A percentile compares a stretch with the other conserved stretches of the same genome.
Conservation (phyloP, 78 protist genomes). For the Dictyostelium citrinum region DNA sequence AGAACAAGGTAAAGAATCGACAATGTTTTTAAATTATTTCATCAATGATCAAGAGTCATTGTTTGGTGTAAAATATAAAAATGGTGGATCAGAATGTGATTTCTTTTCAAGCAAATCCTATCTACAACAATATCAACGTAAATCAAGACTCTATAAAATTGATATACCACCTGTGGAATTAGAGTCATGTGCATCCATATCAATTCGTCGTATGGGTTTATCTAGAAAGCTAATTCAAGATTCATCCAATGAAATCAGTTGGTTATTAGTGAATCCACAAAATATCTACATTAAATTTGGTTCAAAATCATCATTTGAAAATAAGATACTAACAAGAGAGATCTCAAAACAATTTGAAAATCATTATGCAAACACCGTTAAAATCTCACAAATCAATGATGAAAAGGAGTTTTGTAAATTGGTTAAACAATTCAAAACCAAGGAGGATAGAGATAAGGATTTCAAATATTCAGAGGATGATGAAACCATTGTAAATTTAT, state of each 20-base stretch:
- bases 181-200: constrained; percentile 1
- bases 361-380: background rate
- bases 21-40: constrained; percentile 17
- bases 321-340: background rate
- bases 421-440: constrained; percentile 30
- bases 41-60: background rate
- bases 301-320: constrained; percentile 14
- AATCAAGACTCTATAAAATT: constrained; percentile 11
- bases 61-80: constrained; percentile 23
- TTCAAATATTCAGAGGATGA: constrained; percentile 10
- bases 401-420: constrained; percentile 30
- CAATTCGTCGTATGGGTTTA: constrained; percentile 3
- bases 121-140: background rate
- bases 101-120: background rate
- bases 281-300: background rate
- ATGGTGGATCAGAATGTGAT: constrained; percentile 30
- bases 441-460: constrained; percentile 36
- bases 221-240: constrained; percentile 4
- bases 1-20: constrained; percentile 39
- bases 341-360: constrained; percentile 3
- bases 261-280: constrained; percentile 3
- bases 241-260: background rate
- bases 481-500: constrained; percentile 50
- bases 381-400: background rate
- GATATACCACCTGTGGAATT: constrained; percentile 45